Percentiles rank a stretch among this genome's conserved stretches.
phyloP scores from a whole-genome alignment of 2,329 filamentous ascomycete species.

The Monascus ruber region DNA sequence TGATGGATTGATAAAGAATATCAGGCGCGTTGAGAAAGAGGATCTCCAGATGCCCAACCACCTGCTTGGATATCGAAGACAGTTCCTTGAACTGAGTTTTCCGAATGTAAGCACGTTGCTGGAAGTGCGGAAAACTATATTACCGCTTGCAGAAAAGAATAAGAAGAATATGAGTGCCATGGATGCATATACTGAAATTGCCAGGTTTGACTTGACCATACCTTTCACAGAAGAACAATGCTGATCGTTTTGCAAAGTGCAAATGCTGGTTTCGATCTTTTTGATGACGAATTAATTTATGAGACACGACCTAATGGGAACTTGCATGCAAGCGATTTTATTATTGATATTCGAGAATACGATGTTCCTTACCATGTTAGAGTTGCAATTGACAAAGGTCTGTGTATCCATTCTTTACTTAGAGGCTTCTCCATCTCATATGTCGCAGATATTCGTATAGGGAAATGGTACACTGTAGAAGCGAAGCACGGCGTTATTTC shows the following conservation, averaged over 20 bases:
- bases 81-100: slow-evolving; percentile 78
- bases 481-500: slow-evolving; percentile 81
- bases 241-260: slow-evolving; percentile 40
- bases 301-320: slow-evolving; percentile 69
- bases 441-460: slow-evolving; percentile 71
- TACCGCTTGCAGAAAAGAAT: slow-evolving; percentile 91
- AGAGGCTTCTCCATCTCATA: slow-evolving; percentile 11
- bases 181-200: slow-evolving; percentile 96
- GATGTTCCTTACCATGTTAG: slow-evolving; percentile 98
- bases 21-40: slow-evolving; percentile 76
- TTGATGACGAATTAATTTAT: slow-evolving; percentile 79
- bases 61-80: slow-evolving; percentile 77
- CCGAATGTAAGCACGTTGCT: slow-evolving; percentile 78
- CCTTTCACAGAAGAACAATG: background rate
- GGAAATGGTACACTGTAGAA: slow-evolving; percentile 94
- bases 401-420: slow-evolving; percentile 6
- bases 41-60: slow-evolving; percentile 94
- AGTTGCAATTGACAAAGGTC: slow-evolving; percentile 90
- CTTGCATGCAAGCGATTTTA: slow-evolving; percentile 87
- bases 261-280: slow-evolving; percentile 82
- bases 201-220: slow-evolving; percentile 45
- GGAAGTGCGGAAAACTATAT: slow-evolving; percentile 69
- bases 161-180: slow-evolving; percentile 92
- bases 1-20: slow-evolving; percentile 69
- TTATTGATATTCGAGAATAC: slow-evolving; percentile 97